Evolutionary conservation across 129 eudicot species (phyloP), one percentile per base, ranked within the genome.

Genomic region (Flaveria sonorensis): DNA sequence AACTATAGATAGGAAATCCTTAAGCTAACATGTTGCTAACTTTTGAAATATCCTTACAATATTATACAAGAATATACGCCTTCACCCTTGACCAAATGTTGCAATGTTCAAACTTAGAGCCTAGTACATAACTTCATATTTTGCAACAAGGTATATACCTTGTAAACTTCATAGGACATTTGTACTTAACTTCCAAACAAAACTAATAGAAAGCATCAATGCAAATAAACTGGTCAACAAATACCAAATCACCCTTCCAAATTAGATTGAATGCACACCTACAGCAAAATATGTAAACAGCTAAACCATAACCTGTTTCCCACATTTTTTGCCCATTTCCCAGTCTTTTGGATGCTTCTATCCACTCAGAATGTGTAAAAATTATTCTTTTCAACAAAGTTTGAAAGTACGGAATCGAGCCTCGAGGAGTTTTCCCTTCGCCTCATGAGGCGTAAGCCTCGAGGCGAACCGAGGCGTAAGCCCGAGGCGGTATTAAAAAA

Each of bases 351-450:
- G 62, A 71, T 28, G 18, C 15, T 48, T 71, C 18, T 15, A 24
- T 71, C 46, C 62, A 71, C 56, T 10, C 75, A 71, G 10, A 50
- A 50, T 16, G 20, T 74, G 79, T n/a, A 71, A 10, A 46, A 45
- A 69, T 73, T 73, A 68, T 73, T 73, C 55, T 57, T 16, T 26
- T 40, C n/a, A n/a, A n/a, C n/a, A n/a, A n/a, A n/a, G n/a, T n/a
- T n/a, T n/a, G n/a, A n/a, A n/a, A n/a, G n/a, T n/a, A n/a, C n/a
- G n/a, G n/a, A n/a, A n/a, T n/a, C n/a, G n/a, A n/a, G n/a, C n/a
- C n/a, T n/a, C n/a, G n/a, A n/a, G n/a, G n/a, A n/a, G n/a, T n/a
- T n/a, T n/a, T n/a, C n/a, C n/a, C n/a, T n/a, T n/a, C n/a, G n/a
- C n/a, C n/a, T n/a, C n/a, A n/a, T n/a, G n/a, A n/a, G n/a, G n/a